phyloP scores from a whole-genome alignment of 148 eudicot species.

The Persicaria maculosa region DNA sequence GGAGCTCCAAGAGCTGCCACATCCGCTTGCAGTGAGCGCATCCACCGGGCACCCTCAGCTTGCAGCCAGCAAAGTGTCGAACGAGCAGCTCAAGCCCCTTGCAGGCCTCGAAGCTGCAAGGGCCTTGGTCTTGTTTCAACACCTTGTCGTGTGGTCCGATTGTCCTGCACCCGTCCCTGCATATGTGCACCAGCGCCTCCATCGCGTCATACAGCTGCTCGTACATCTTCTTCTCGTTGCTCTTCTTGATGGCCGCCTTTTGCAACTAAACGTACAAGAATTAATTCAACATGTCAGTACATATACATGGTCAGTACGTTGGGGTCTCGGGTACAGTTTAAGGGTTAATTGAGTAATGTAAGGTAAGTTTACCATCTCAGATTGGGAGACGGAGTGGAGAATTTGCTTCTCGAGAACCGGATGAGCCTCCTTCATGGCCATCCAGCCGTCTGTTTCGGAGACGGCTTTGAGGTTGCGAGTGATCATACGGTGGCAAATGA shows the following conservation, averaged over 20 bases:
- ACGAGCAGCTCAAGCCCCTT: constrained; percentile 62
- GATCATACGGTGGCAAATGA: constrained; percentile 68
- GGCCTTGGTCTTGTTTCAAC: constrained; percentile 41
- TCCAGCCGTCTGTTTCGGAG: constrained; percentile 71
- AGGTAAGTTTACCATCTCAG: constrained; percentile 23
- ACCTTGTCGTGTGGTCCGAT: constrained; percentile 77
- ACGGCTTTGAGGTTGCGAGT: constrained; percentile 46
- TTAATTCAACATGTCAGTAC: no score
- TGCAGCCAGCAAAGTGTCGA: constrained; percentile 83
- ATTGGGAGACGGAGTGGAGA: constrained; percentile 27
- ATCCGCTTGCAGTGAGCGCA: constrained; percentile 85
- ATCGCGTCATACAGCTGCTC: constrained; percentile 75
- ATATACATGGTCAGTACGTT: no score
- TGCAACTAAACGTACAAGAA: constrained; percentile 23
- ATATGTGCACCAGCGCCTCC: constrained; percentile 93
- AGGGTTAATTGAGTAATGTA: neutral
- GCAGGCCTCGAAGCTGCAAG: constrained; percentile 62
- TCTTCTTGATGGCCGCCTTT: constrained; percentile 38
- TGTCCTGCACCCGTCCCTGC: constrained; percentile 80
- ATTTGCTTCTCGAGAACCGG: constrained; percentile 65
- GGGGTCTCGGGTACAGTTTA: neutral
- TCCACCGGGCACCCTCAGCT: constrained; percentile 69
- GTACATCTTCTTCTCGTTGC: constrained; percentile 54
- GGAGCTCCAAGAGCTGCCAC: constrained; percentile 87
- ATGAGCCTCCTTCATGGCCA: constrained; percentile 62